phyloP scores from a whole-genome alignment of 371 early-diverging fungal genomes.

The Capillidium heterosporum region DNA sequence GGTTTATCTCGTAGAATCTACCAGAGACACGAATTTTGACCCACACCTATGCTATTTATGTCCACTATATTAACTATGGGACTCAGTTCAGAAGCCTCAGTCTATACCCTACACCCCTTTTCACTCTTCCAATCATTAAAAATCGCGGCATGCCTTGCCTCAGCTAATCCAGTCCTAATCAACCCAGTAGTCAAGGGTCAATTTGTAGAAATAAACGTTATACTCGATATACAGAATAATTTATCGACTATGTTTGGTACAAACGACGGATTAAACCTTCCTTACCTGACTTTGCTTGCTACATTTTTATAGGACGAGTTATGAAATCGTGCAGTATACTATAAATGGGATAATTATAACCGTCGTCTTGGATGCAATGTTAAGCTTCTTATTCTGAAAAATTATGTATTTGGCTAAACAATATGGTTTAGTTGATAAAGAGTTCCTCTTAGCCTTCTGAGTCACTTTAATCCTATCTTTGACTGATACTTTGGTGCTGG shows the following conservation, averaged over 20 bases:
- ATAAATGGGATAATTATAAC: conserved; percentile 55
- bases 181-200: conserved; percentile 84
- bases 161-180: conserved; percentile 90
- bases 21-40: conserved; percentile 35
- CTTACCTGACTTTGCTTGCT: conserved; percentile 60
- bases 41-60: conserved; percentile 56
- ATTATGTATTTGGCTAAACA: conserved; percentile 46
- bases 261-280: conserved; percentile 69
- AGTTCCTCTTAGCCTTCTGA: conserved; percentile 65
- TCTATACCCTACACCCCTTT: conserved; percentile 43
- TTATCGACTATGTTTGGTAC: conserved; percentile 69
- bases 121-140: conserved; percentile 47
- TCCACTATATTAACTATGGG: conserved; percentile 82
- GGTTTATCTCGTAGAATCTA: conserved; percentile 23
- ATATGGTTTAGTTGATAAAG: conserved; percentile 67
- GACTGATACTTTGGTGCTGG: conserved; percentile 49
- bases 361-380: conserved; percentile 48
- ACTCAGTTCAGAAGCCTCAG: conserved; percentile 49
- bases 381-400: conserved; percentile 55
- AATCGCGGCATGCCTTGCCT: conserved; percentile 77
- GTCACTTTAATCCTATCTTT: conserved; percentile 68
- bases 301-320: conserved; percentile 24
- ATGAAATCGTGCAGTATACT: conserved; percentile 53
- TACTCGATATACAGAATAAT: conserved; percentile 53
- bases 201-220: conserved; percentile 82